These are phyloP conservation scores for Suillus tomentosus DNA, from an alignment of 768 basidiomycete species.

Conservation along the genomic window DNA sequence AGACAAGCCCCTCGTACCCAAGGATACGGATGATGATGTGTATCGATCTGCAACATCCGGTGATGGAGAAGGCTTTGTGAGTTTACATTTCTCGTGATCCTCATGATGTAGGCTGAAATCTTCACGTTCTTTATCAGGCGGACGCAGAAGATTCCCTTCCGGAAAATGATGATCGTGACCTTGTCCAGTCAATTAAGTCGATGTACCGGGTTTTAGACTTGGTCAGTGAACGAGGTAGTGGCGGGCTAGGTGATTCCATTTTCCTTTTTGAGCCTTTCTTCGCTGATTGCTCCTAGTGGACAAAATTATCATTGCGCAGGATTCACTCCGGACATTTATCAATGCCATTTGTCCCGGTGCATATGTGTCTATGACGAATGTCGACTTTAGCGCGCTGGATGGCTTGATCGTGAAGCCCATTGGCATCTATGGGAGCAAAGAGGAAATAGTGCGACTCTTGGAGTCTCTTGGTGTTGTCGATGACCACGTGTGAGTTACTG, in stretches of 20 bases:
- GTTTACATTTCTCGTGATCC: not conserved
- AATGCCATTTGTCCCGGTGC: conserved; percentile 52
- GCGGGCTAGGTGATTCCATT: conserved; percentile 47
- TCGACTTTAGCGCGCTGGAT: conserved; percentile 58
- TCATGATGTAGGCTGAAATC: not conserved
- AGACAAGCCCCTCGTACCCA: not conserved
- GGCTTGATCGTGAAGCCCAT: conserved; percentile 46
- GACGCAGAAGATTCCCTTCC: conserved; percentile 13
- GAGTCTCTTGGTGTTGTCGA: conserved; percentile 38
- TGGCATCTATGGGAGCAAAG: conserved; percentile 59
- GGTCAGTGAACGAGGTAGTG: conserved; percentile 50
- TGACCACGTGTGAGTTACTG: conserved; percentile 39
- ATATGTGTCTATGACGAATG: conserved; percentile 53
- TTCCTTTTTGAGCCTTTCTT: not conserved
- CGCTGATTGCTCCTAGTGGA: conserved; percentile 43
- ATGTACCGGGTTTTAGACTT: conserved; percentile 57
- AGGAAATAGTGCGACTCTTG: conserved; percentile 51
- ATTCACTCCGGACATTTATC: conserved; percentile 49
- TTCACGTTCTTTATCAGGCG: conserved; percentile 18
- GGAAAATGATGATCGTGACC: conserved; percentile 21
- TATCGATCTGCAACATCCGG: not conserved
- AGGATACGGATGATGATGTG: not conserved
- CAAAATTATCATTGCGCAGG: conserved; percentile 62
- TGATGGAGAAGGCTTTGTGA: not conserved
- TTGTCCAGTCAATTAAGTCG: conserved; percentile 39